Evolutionary conservation across 495 filamentous ascomycete genomes (phyloP).

Genomic region (Neurospora tetrasperma): DNA sequence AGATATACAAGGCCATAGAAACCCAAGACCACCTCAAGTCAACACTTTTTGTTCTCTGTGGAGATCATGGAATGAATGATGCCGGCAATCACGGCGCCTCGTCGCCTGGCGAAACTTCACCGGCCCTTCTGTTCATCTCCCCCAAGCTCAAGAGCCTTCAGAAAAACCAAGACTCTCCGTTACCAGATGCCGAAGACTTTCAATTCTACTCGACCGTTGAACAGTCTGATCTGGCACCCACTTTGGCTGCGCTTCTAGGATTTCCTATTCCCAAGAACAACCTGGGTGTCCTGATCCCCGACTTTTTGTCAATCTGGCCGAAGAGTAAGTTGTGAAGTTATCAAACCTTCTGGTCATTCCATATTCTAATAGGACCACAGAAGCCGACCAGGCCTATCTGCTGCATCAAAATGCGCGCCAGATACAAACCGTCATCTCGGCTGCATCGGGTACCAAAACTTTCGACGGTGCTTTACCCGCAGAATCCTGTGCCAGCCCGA

Average conservation of each 20-base stretch:
- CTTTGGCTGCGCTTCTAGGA: conserved; percentile 76
- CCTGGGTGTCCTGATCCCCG: conserved; percentile 74
- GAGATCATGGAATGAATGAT: conserved; percentile 99
- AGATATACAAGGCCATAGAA: conserved; percentile 69
- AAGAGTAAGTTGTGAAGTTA: conserved; percentile 26
- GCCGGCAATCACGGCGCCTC: conserved; percentile 96
- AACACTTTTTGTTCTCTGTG: conserved; percentile 76
- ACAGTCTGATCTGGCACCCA: conserved; percentile 88
- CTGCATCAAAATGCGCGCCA: conserved; percentile 69
- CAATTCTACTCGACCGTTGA: conserved; percentile 76
- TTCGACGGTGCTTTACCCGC: conserved; percentile 33
- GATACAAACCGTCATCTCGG: conserved; percentile 60
- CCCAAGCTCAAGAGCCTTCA: conserved; percentile 61
- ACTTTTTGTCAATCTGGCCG: conserved; percentile 67
- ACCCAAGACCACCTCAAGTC: conserved; percentile 56
- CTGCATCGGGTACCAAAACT: conserved; percentile 50
- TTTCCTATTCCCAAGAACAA: conserved; percentile 90
- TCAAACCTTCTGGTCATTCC: not conserved
- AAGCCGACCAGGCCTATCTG: conserved; percentile 51
- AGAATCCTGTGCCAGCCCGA: conserved; percentile 33
- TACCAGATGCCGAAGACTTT: conserved; percentile 46
- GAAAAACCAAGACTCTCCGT: conserved; percentile 27
- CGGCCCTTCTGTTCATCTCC: conserved; percentile 84
- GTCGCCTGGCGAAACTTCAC: conserved; percentile 82
- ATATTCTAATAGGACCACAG: conserved; percentile 19